Evolutionary conservation across 768 basidiomycete species (phyloP).

Genomic region (Phylloporus arenicola): DNA sequence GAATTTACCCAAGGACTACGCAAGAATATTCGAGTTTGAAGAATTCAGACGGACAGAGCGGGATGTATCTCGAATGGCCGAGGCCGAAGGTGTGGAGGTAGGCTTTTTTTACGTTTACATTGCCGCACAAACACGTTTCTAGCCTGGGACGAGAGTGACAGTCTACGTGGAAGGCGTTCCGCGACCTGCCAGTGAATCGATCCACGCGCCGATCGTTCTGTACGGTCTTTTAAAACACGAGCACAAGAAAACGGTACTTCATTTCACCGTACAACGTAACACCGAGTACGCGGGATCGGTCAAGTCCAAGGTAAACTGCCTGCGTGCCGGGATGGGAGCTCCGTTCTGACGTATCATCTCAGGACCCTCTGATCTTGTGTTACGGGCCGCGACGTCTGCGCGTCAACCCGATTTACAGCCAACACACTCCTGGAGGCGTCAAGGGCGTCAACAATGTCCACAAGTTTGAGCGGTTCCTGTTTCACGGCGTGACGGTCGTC

Average conservation of each 20-base stretch:
- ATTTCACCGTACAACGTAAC: slow-evolving; percentile 91
- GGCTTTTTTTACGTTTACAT: slow-evolving; percentile 12
- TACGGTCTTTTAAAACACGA: slow-evolving; percentile 91
- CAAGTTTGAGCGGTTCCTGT: slow-evolving; percentile 89
- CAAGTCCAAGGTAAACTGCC: slow-evolving; percentile 69
- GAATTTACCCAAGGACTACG: slow-evolving; percentile 91
- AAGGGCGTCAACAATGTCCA: slow-evolving; percentile 95
- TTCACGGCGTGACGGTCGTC: slow-evolving; percentile 74
- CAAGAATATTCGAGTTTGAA: slow-evolving; percentile 94
- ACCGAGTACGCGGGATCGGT: slow-evolving; percentile 90
- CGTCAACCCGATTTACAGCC: slow-evolving; percentile 87
- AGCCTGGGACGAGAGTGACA: slow-evolving; percentile 83
- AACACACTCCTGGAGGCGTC: slow-evolving; percentile 85
- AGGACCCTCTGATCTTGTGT: slow-evolving; percentile 87
- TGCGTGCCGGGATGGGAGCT: too few species aligned
- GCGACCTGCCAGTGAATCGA: slow-evolving; percentile 40
- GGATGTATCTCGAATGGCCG: slow-evolving; percentile 58
- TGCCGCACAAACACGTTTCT: not conserved
- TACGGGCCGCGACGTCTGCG: slow-evolving; percentile 82
- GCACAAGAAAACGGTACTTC: slow-evolving; percentile 89
- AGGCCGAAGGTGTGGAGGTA: slow-evolving; percentile 70
- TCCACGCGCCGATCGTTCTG: slow-evolving; percentile 49
- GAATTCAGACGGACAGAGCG: slow-evolving; percentile 86
- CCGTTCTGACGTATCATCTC: not conserved
- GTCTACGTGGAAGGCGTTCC: slow-evolving; percentile 75